Evolutionary conservation across 345 rosid genomes (phyloP).

Genomic region (Eucalyptus pauciflora): DNA sequence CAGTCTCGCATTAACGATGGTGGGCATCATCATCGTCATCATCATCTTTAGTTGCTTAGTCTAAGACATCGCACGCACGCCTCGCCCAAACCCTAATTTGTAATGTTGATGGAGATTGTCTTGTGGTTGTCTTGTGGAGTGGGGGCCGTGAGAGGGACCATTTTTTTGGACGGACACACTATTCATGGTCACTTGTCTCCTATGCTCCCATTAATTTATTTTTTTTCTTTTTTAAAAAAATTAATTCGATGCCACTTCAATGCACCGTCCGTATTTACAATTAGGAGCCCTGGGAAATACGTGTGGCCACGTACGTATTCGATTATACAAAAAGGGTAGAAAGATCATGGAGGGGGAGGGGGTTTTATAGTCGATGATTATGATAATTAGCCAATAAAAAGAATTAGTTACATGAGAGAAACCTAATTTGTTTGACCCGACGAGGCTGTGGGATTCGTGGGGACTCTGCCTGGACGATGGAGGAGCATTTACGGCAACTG

Average conservation of each 20-base stretch:
- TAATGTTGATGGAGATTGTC: neutral
- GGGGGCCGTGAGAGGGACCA: neutral
- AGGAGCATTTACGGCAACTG: neutral
- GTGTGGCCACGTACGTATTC: neutral
- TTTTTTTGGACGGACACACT: neutral
- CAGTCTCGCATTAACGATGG: neutral
- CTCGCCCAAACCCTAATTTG: neutral
- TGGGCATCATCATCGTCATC: neutral
- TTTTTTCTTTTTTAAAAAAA: neutral
- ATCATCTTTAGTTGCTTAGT: neutral
- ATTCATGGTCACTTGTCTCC: neutral
- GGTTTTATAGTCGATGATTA: neutral
- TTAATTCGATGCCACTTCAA: neutral
- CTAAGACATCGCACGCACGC: neutral
- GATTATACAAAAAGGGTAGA: neutral
- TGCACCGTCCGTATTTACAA: neutral
- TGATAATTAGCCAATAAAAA: neutral
- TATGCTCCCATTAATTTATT: neutral
- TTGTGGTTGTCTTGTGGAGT: conserved; percentile 14
- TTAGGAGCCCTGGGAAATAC: neutral
- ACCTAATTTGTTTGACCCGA: neutral
- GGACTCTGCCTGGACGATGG: neutral
- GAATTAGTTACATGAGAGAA: neutral
- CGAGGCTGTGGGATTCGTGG: neutral
- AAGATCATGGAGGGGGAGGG: neutral